These are phyloP conservation scores for Ceratocystis huliohia DNA, from an alignment of 2,329 filamentous ascomycete species.

Conservation along the genomic window DNA sequence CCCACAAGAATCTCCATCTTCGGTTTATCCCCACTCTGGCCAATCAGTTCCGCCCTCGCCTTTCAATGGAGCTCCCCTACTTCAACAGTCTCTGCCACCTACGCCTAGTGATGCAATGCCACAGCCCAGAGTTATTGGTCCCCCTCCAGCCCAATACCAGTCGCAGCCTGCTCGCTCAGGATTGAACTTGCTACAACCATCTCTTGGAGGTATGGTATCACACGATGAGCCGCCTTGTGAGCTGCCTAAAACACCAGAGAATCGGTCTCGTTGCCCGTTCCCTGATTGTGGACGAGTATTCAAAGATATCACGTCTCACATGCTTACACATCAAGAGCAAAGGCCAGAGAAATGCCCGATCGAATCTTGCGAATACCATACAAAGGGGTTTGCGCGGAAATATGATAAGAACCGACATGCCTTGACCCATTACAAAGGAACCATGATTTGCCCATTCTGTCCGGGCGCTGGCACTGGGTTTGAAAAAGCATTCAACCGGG, in stretches of 20 bases:
- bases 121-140: neutral
- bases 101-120: constrained; percentile 2
- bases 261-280: constrained; percentile 41
- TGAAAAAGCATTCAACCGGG: constrained; percentile 91
- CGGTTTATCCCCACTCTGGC: neutral
- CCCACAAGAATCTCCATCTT: neutral
- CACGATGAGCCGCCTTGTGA: constrained; percentile 12
- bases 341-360: constrained; percentile 95
- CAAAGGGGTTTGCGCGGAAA: constrained; percentile 88
- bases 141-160: constrained; percentile 8
- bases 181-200: constrained; percentile 14
- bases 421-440: constrained; percentile 92
- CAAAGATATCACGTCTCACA: constrained; percentile 67
- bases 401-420: constrained; percentile 98
- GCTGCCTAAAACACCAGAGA: constrained; percentile 29
- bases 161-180: constrained; percentile 13
- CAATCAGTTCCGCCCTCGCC: constrained; percentile 12
- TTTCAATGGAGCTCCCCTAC: neutral
- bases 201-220: neutral
- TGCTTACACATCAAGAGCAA: constrained; percentile 90
- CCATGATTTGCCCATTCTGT: constrained; percentile 95
- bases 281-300: constrained; percentile 47
- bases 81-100: neutral
- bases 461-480: constrained; percentile 74
- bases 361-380: constrained; percentile 80